Conservation (phyloP, 2,329 filamentous ascomycete species). For the Endoconidiophora laricicola region DNA sequence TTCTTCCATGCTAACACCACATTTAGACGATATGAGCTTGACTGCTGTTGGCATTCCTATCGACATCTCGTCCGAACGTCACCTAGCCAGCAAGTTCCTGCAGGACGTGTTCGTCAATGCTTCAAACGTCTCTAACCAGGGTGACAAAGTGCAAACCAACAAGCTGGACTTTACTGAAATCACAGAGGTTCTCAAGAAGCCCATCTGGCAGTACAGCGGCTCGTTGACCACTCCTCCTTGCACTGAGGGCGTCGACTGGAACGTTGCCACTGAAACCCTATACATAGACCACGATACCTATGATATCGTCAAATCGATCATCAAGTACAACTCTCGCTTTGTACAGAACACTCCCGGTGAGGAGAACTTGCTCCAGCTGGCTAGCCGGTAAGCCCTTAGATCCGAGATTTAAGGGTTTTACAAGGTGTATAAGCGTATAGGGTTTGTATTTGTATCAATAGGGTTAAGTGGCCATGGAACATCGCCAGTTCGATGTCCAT, state of each 20-base stretch:
- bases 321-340: conserved; percentile 39
- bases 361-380: conserved; percentile 23
- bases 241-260: conserved; percentile 37
- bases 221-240: conserved; percentile 48
- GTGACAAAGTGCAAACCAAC: conserved; percentile 16
- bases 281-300: conserved; percentile 31
- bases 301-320: conserved; percentile 32
- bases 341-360: conserved; percentile 32
- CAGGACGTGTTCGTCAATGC: conserved; percentile 24
- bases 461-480: background rate
- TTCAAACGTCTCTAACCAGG: conserved; percentile 19
- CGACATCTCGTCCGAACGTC: conserved; percentile 17
- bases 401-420: background rate
- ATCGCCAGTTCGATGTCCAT: background rate
- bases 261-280: conserved; percentile 32
- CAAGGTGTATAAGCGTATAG: background rate
- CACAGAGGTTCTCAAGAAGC: conserved; percentile 20
- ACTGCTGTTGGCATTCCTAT: conserved; percentile 25
- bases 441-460: background rate
- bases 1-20: background rate
- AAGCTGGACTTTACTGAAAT: conserved; percentile 28
- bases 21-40: conserved; percentile 12
- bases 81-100: conserved; percentile 17
- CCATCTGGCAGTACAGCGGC: conserved; percentile 28
- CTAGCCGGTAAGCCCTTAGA: background rate